Base-by-base conservation (phyloP, 192 early-diverging fungal species). In the Backusella morwellensis region DNA sequence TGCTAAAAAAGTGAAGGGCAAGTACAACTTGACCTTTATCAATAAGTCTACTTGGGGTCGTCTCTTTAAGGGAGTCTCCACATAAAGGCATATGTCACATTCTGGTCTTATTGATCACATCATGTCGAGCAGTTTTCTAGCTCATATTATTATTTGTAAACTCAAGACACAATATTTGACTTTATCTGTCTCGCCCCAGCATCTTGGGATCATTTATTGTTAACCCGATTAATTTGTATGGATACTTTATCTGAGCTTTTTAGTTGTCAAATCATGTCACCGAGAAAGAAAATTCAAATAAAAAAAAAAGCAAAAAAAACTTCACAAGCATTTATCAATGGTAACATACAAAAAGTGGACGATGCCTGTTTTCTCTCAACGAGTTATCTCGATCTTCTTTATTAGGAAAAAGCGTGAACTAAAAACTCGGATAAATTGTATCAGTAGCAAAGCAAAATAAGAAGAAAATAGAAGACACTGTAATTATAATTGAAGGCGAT, bases 1-100 rank as follows among this genome's bases (percentile, higher is more conserved):
- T 77, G 95, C 95, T 91, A 95, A 95, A 81, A 97, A 97, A 91
- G 94, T 97, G 76, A 97, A 98, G 95, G 97, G 99, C 85, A 98
- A 98, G 94, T 94, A 99, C 95, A 99, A 99, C 92, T 90, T 93
- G 83, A 96, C 98, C 82, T 84, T 93, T 86, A 94, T 99, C 81
- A 94, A 98, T 89, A 95, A 97, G 85, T 84, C 95, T 78, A 98
- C 96, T 77, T 97, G 96, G 83, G 97, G 97, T 79, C 97, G 96
- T 91, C 92, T 99, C 50, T 94, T 94, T 90, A 99, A 99, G 95
- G 97, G 99, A 89, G 97, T 96, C 19, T 97, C 97, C 75, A 94
- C 97, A 82, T 99, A 99, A 93, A 99, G 96, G 91, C 92, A 99
- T 85, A 94, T 99, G 80, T 96, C 97, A 17, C 96, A 96, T 76